Percentiles rank a stretch among this genome's conserved stretches.
Evolutionary conservation across 2,329 filamentous ascomycete species (phyloP).

Genomic region (Fusarium humuli): DNA sequence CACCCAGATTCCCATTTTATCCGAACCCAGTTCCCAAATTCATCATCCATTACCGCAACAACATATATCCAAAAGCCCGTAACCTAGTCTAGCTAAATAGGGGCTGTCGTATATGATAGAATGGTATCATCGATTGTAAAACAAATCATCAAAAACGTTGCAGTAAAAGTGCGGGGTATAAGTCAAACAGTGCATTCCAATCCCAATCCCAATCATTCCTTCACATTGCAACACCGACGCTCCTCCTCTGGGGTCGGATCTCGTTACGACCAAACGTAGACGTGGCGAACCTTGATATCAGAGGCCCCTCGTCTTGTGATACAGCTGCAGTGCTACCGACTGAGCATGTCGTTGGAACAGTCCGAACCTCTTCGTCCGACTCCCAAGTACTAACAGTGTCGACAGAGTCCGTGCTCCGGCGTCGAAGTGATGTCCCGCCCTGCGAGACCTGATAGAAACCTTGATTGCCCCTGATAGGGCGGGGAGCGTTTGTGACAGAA

Average conservation of each 20-base stretch:
- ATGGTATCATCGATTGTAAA: slow-evolving; percentile 45
- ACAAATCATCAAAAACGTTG: slow-evolving; percentile 37
- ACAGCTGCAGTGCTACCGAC: slow-evolving; percentile 58
- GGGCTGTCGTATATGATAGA: slow-evolving; percentile 10
- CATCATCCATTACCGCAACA: slow-evolving; percentile 22
- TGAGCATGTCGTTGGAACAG: slow-evolving; percentile 62
- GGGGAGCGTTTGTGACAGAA: slow-evolving; percentile 66
- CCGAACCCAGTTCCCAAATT: slow-evolving; percentile 6
- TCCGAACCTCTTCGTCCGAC: slow-evolving; percentile 59
- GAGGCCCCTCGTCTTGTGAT: slow-evolving; percentile 53
- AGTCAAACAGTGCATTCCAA: slow-evolving; percentile 16
- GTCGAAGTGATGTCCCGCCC: slow-evolving; percentile 46
- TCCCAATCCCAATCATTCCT: slow-evolving; percentile 16
- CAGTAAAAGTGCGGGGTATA: slow-evolving; percentile 36
- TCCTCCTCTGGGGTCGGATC: slow-evolving; percentile 29
- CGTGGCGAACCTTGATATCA: slow-evolving; percentile 50
- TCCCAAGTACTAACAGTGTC: slow-evolving; percentile 65
- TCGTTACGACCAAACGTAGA: slow-evolving; percentile 48
- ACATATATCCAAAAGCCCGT: slow-evolving; percentile 13
- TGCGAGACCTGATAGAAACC: slow-evolving; percentile 69
- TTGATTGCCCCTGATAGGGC: slow-evolving; percentile 62
- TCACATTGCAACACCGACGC: slow-evolving; percentile 49
- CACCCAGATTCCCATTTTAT: slow-evolving; percentile 14
- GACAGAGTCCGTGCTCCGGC: slow-evolving; percentile 58
- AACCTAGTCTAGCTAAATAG: slow-evolving; percentile 38